Conservation (phyloP, 2,329 filamentous ascomycete species). For the Cladosporium austrohemisphaericum region DNA sequence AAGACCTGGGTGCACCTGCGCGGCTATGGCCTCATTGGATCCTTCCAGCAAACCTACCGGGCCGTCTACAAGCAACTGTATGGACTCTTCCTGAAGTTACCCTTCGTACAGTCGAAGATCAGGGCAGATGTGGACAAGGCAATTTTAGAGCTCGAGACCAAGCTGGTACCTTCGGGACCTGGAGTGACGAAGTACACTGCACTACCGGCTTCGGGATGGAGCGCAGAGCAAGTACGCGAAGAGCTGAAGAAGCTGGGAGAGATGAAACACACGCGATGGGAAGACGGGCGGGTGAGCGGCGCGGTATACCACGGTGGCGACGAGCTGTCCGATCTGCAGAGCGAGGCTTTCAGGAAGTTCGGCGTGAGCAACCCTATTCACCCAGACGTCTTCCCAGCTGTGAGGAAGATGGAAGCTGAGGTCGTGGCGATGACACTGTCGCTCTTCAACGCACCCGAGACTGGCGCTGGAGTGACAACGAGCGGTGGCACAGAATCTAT, state of each 20-base stretch:
- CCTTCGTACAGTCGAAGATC: conserved; percentile 81
- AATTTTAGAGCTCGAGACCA: conserved; percentile 74
- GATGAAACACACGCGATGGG: conserved; percentile 95
- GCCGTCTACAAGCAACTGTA: conserved; percentile 71
- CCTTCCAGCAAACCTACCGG: conserved; percentile 69
- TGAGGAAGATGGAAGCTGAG: conserved; percentile 99
- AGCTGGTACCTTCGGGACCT: conserved; percentile 71
- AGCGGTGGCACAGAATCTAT: conserved; percentile 95
- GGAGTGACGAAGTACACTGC: conserved; percentile 69
- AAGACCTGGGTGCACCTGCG: conserved; percentile 79
- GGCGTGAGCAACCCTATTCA: conserved; percentile 96
- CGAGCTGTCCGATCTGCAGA: conserved; percentile 76
- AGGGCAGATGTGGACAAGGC: conserved; percentile 78
- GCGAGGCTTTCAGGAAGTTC: conserved; percentile 89
- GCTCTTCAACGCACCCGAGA: conserved; percentile 84
- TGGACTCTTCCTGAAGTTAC: conserved; percentile 78
- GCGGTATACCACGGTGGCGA: conserved; percentile 94
- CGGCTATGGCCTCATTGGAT: conserved; percentile 82
- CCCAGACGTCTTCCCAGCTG: conserved; percentile 95
- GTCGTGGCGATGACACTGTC: conserved; percentile 81
- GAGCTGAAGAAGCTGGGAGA: conserved; percentile 75
- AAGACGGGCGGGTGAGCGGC: conserved; percentile 89
- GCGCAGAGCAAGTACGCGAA: conserved; percentile 69
- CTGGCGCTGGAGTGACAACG: conserved; percentile 82
- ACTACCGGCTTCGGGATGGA: conserved; percentile 81